Evolutionary conservation across 2,329 filamentous ascomycete species (phyloP).

Genomic region (Talaromyces rugulosus): DNA sequence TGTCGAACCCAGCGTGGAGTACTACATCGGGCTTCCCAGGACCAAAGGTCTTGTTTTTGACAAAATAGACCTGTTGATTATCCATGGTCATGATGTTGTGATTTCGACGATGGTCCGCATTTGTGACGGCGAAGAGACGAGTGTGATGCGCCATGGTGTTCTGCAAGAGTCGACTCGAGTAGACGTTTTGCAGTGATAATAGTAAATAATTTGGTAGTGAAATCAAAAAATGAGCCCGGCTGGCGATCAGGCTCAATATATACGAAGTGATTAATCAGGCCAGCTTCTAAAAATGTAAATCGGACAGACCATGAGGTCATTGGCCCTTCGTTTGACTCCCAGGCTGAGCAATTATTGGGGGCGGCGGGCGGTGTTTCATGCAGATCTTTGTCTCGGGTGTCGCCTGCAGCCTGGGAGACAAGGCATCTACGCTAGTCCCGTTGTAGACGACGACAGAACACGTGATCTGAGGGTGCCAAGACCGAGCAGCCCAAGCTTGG

Average conservation of each 20-base stretch:
- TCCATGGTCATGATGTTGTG: not conserved
- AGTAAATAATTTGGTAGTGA: not conserved
- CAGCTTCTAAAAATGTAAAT: not conserved
- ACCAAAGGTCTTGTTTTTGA: slow-evolving; percentile 26
- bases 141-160: not conserved
- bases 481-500: slow-evolving; percentile 1
- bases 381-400: not conserved
- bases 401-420: not conserved
- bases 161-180: not conserved
- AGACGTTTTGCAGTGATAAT: not conserved
- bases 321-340: not conserved
- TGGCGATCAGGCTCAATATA: not conserved
- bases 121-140: not conserved
- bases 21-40: slow-evolving; percentile 31
- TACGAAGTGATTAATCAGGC: not conserved
- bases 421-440: not conserved
- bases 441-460: slow-evolving; percentile 5
- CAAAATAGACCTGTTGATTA: slow-evolving; percentile 17
- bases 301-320: not conserved
- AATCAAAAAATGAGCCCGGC: not conserved
- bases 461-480: not conserved
- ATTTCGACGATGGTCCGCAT: not conserved
- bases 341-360: not conserved
- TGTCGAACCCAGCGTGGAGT: slow-evolving; percentile 25
- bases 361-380: not conserved